These are phyloP conservation scores for Pueraria montana DNA, from an alignment of 306 rosid genomes.

Conservation along the genomic window DNA sequence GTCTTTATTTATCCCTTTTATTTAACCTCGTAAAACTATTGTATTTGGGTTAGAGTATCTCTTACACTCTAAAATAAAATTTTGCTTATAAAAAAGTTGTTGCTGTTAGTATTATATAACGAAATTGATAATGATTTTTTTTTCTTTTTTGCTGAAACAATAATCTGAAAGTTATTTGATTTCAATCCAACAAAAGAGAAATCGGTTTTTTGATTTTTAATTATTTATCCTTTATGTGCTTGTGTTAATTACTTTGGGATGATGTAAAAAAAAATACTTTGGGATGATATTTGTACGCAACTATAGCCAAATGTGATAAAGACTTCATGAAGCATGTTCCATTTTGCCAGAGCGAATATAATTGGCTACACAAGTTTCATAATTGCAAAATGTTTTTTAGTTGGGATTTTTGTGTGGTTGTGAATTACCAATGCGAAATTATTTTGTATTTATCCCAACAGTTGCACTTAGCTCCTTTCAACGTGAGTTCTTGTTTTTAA, in stretches of 20 bases:
- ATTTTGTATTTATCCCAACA: constrained; percentile 17
- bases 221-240: not conserved
- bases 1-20: too few relatives aligned
- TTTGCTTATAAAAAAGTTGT: too few relatives aligned
- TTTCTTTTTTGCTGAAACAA: not conserved
- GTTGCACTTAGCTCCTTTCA: not conserved
- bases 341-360: constrained; percentile 19
- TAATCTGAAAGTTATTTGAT: not conserved
- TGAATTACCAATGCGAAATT: not conserved
- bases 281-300: not conserved
- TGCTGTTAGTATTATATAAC: too few relatives aligned
- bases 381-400: constrained; percentile 1
- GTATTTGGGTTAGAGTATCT: not conserved
- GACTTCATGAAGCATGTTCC: constrained; percentile 7
- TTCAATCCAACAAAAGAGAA: not conserved
- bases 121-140: too few relatives aligned
- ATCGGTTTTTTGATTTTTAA: not conserved
- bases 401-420: not conserved
- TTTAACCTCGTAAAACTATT: too few relatives aligned
- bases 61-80: too few relatives aligned
- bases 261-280: not conserved
- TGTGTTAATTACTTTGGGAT: not conserved
- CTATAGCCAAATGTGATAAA: not conserved
- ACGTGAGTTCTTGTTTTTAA: not conserved
- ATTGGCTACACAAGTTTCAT: not conserved